Percentiles rank a stretch among this genome's conserved stretches.
Conservation (phyloP, 495 filamentous ascomycete genomes). For the Hypoxylon rickii region DNA sequence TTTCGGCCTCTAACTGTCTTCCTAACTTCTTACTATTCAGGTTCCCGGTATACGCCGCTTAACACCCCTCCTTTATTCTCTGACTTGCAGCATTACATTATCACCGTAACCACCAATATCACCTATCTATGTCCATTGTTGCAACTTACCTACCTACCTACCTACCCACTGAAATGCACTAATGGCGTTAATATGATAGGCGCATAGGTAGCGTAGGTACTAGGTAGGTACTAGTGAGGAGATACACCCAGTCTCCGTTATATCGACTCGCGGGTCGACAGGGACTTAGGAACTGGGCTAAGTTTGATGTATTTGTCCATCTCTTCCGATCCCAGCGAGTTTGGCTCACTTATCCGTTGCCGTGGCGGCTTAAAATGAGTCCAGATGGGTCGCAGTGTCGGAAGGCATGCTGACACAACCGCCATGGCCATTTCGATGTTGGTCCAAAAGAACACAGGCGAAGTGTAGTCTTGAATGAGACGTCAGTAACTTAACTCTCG, state of each 20-base stretch:
- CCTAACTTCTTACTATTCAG: too few relatives aligned
- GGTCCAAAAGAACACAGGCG: constrained; percentile 39
- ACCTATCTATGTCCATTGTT: background rate
- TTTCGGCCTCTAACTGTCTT: background rate
- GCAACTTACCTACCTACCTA: background rate
- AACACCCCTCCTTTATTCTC: background rate
- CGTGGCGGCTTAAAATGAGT: background rate
- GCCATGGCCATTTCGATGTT: constrained; percentile 41
- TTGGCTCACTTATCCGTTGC: background rate
- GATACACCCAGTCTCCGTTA: background rate
- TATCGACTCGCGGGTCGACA: background rate
- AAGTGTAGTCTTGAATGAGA: constrained; percentile 22
- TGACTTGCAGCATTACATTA: background rate
- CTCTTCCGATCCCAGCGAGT: background rate
- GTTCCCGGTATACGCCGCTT: too few relatives aligned
- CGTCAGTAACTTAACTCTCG: background rate
- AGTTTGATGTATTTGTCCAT: background rate
- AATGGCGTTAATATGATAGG: too few relatives aligned
- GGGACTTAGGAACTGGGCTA: background rate
- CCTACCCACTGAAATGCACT: background rate
- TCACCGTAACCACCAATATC: background rate
- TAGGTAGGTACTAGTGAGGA: background rate
- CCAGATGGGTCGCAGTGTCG: constrained; percentile 37
- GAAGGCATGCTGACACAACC: constrained; percentile 43
- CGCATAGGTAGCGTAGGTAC: too few relatives aligned